Conservation (phyloP, 495 filamentous ascomycete genomes). For the Penicillium pulvis region DNA sequence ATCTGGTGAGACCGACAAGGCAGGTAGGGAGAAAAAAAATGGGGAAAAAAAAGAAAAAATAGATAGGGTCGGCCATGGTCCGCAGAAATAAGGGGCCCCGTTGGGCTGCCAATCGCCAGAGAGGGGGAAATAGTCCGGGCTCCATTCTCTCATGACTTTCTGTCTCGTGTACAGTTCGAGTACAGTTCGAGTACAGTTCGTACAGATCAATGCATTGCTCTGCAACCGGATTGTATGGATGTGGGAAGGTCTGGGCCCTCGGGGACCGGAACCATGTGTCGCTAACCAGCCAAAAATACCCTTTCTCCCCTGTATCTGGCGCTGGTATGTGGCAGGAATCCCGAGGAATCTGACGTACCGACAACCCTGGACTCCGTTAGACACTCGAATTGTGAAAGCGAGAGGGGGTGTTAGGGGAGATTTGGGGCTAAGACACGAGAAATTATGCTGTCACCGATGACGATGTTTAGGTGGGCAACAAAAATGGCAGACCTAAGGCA, state of each 20-base stretch:
- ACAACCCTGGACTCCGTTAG: neutral
- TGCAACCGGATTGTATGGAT: neutral
- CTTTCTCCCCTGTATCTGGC: constrained; percentile 5
- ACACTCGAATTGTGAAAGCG: constrained; percentile 1
- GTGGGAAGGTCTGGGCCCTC: constrained; percentile 25
- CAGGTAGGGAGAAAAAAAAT: neutral
- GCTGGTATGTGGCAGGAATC: constrained; percentile 18
- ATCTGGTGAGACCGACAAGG: constrained; percentile 1
- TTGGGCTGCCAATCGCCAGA: neutral
- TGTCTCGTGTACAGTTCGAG: constrained; percentile 4
- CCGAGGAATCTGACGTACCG: constrained; percentile 7
- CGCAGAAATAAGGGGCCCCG: neutral
- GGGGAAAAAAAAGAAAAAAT: constrained; percentile 3
- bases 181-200: constrained; percentile 5
- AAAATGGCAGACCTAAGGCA: neutral
- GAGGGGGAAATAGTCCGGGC: constrained; percentile 1
- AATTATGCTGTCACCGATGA: constrained; percentile 36
- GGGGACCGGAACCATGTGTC: constrained; percentile 18
- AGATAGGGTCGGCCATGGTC: neutral
- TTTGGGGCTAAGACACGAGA: constrained; percentile 19
- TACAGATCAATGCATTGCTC: neutral
- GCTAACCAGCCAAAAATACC: constrained; percentile 4
- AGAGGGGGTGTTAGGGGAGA: neutral
- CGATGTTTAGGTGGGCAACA: constrained; percentile 13
- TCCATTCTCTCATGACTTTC: constrained; percentile 4